A percentile compares a stretch with the other conserved stretches of the same genome.
These are phyloP conservation scores for Fomitopsis betulina DNA, from an alignment of 1,284 basidiomycete species.

Conservation along the genomic window DNA sequence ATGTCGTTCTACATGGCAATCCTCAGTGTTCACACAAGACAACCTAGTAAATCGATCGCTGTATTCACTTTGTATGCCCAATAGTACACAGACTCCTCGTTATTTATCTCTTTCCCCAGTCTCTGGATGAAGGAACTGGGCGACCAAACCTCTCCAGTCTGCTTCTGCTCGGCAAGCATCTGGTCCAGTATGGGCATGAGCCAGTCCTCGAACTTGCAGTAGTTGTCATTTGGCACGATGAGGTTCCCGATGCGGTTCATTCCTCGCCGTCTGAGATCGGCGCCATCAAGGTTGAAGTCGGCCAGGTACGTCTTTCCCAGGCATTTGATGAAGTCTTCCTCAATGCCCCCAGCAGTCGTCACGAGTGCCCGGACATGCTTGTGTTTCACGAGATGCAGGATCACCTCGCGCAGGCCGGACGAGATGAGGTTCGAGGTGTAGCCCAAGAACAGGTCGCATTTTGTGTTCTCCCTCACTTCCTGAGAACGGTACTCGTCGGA, in stretches of 20 bases:
- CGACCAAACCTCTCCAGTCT: slow-evolving; percentile 77
- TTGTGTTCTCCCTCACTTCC: slow-evolving; percentile 59
- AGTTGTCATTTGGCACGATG: slow-evolving; percentile 97
- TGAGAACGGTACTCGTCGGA: slow-evolving; percentile 57
- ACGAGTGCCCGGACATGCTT: slow-evolving; percentile 89
- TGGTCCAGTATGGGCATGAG: slow-evolving; percentile 89
- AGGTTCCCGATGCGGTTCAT: slow-evolving; percentile 99
- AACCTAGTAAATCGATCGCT: slow-evolving; percentile 12
- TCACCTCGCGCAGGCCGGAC: slow-evolving; percentile 92
- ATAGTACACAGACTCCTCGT: slow-evolving; percentile 97
- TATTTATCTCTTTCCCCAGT: slow-evolving; percentile 93
- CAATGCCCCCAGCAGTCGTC: slow-evolving; percentile 97
- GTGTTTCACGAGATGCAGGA: slow-evolving; percentile 92
- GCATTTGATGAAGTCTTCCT: slow-evolving; percentile 99
- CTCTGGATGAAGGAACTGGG: slow-evolving; percentile 92
- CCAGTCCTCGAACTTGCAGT: slow-evolving; percentile 99
- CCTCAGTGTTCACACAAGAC: slow-evolving; percentile 22
- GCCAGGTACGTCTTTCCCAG: slow-evolving; percentile 94
- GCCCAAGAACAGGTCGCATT: slow-evolving; percentile 91
- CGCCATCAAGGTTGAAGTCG: slow-evolving; percentile 91
- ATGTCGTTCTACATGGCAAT: slow-evolving; percentile 78
- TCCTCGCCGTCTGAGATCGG: slow-evolving; percentile 80
- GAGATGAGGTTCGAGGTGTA: slow-evolving; percentile 99
- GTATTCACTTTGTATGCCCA: slow-evolving; percentile 95
- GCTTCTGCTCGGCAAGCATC: slow-evolving; percentile 88